Percentiles rank a stretch among this genome's conserved stretches.
Evolutionary conservation across 1,284 basidiomycete genomes (phyloP).

Genomic region (Moesziomyces sp.): DNA sequence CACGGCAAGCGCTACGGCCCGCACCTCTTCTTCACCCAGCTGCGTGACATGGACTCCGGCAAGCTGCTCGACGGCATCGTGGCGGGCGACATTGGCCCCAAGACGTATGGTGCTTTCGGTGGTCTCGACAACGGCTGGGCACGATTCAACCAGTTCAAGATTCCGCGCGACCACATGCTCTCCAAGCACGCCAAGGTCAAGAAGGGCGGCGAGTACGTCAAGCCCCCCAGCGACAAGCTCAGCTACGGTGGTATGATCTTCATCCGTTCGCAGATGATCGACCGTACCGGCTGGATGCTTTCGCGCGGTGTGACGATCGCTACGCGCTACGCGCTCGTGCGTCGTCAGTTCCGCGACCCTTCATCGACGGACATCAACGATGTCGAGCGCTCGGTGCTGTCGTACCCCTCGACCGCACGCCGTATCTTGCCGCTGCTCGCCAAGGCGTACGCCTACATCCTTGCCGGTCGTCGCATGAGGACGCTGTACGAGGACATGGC

Average conservation of each 20-base stretch:
- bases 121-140: conserved; percentile 78
- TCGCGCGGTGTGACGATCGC: conserved; percentile 78
- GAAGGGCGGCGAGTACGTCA: conserved; percentile 75
- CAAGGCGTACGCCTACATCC: conserved; percentile 68
- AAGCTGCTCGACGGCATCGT: conserved; percentile 74
- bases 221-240: conserved; percentile 78
- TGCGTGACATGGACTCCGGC: conserved; percentile 72
- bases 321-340: conserved; percentile 79
- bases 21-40: conserved; percentile 77
- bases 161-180: conserved; percentile 80
- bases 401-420: conserved; percentile 67
- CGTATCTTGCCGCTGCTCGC: conserved; percentile 68
- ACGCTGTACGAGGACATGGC: conserved; percentile 67
- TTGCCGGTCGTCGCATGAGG: conserved; percentile 64
- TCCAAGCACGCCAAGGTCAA: conserved; percentile 79
- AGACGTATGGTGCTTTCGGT: conserved; percentile 72
- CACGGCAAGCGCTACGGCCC: conserved; percentile 78
- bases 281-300: conserved; percentile 73
- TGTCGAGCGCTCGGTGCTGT: conserved; percentile 67
- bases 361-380: conserved; percentile 68
- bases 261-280: conserved; percentile 72
- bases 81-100: conserved; percentile 79
- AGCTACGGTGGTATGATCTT: conserved; percentile 76
- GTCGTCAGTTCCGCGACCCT: conserved; percentile 73
- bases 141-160: conserved; percentile 77